Percentiles rank a stretch among this genome's conserved stretches.
These are phyloP conservation scores for Helminthosporium solani DNA, from an alignment of 2,329 filamentous ascomycete species.

Conservation along the genomic window DNA sequence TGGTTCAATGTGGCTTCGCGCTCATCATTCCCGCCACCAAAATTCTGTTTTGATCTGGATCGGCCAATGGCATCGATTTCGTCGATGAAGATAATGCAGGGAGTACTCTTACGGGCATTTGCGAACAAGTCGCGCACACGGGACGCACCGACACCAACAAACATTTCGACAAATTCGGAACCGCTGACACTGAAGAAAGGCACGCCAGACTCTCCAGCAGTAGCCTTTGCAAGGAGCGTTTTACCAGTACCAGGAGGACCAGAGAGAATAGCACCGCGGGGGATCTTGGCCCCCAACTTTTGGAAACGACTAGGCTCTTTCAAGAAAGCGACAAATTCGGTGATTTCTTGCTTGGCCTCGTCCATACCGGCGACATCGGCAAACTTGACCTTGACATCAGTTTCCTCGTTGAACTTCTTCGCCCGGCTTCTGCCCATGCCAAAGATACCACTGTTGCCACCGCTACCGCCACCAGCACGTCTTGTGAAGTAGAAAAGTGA, in stretches of 20 bases:
- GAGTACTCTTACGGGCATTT: conserved; percentile 91
- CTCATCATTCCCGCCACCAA: conserved; percentile 92
- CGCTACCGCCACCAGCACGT: conserved; percentile 66
- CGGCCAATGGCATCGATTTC: conserved; percentile 98
- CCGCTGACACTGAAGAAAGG: conserved; percentile 98
- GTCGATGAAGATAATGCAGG: conserved; percentile 99
- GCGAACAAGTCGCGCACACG: conserved; percentile 93
- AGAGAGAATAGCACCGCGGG: conserved; percentile 91
- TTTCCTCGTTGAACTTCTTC: conserved; percentile 97
- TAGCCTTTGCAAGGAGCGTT: conserved; percentile 94
- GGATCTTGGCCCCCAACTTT: conserved; percentile 94
- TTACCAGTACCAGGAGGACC: conserved; percentile 99
- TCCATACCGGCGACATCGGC: conserved; percentile 96
- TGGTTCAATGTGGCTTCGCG: conserved; percentile 96
- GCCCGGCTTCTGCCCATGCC: conserved; percentile 94
- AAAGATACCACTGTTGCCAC: conserved; percentile 76
- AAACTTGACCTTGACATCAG: conserved; percentile 95
- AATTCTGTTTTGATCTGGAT: conserved; percentile 78
- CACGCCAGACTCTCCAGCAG: conserved; percentile 92
- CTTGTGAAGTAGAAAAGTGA: conserved; percentile 77
- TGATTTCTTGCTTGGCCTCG: conserved; percentile 96
- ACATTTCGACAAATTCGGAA: conserved; percentile 99
- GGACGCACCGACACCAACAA: conserved; percentile 95
- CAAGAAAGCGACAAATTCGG: conserved; percentile 98
- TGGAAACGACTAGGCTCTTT: conserved; percentile 92